A percentile compares a stretch with the other conserved stretches of the same genome.
Conservation (phyloP, 768 basidiomycete species). For the Auriscalpium microsporum region DNA sequence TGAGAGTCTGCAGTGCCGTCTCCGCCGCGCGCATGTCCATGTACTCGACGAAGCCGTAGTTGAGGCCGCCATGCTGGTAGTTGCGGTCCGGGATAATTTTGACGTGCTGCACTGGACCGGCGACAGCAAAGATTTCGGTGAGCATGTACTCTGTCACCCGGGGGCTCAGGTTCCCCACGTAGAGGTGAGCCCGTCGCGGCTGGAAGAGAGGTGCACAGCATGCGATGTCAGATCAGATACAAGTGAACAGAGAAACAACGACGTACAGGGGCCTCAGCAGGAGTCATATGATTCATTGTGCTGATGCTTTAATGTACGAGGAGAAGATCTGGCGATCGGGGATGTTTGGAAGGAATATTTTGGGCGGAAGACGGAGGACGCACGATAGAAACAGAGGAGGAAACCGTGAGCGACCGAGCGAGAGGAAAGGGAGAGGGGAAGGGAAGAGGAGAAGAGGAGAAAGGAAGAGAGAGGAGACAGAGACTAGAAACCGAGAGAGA, state of each 20-base stretch:
- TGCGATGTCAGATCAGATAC: background rate
- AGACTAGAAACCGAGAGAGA: slow-evolving; percentile 39
- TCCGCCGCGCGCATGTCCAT: slow-evolving; percentile 98
- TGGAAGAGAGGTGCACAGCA: slow-evolving; percentile 17
- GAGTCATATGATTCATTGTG: slow-evolving; percentile 56
- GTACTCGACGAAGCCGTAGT: slow-evolving; percentile 99
- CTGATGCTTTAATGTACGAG: slow-evolving; percentile 53
- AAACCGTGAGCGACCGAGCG: slow-evolving; percentile 17
- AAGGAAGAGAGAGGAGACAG: slow-evolving; percentile 37
- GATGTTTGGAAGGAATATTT: background rate
- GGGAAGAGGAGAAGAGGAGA: slow-evolving; percentile 19
- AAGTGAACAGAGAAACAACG: background rate
- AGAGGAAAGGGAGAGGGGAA: slow-evolving; percentile 19
- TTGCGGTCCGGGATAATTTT: slow-evolving; percentile 99
- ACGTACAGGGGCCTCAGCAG: slow-evolving; percentile 74
- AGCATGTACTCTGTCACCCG: slow-evolving; percentile 99
- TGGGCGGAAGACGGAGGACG: slow-evolving; percentile 29
- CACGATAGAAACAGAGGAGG: slow-evolving; percentile 25
- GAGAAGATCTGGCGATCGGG: slow-evolving; percentile 7
- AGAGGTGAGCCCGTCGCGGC: slow-evolving; percentile 81
- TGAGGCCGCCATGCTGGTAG: slow-evolving; percentile 98
- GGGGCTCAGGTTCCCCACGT: slow-evolving; percentile 96
- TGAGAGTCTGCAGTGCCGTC: slow-evolving; percentile 96
- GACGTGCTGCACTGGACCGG: slow-evolving; percentile 95
- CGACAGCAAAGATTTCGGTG: slow-evolving; percentile 93